Percentiles rank a stretch among this genome's conserved stretches.
These are phyloP conservation scores for Exserohilum rostratum DNA, from an alignment of 2,329 filamentous ascomycete genomes.

Conservation along the genomic window DNA sequence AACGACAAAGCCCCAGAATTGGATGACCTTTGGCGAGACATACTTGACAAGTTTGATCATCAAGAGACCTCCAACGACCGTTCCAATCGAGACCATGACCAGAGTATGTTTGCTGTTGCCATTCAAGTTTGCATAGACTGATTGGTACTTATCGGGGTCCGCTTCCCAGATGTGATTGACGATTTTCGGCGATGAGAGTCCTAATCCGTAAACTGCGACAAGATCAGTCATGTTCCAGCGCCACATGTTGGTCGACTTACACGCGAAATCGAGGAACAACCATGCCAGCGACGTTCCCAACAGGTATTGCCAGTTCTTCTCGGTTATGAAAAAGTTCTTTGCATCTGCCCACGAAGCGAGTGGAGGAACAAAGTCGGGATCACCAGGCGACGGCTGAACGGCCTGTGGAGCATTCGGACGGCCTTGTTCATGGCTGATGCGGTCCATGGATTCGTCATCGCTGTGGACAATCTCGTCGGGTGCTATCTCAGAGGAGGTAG, in stretches of 20 bases:
- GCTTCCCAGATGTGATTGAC: constrained; percentile 43
- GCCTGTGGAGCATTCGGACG: constrained; percentile 3
- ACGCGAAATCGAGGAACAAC: constrained; percentile 47
- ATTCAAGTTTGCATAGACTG: constrained; percentile 33
- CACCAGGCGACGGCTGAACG: constrained; percentile 27
- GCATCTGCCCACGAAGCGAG: constrained; percentile 41
- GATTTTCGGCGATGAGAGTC: constrained; percentile 45
- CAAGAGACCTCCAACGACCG: constrained; percentile 35
- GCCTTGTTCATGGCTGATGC: constrained; percentile 15
- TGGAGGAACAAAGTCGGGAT: constrained; percentile 56
- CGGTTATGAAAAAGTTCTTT: constrained; percentile 40
- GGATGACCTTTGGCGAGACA: constrained; percentile 40
- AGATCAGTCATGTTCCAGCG: background rate
- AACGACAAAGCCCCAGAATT: constrained; percentile 43
- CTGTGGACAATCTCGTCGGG: constrained; percentile 33
- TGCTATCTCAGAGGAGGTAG: constrained; percentile 33
- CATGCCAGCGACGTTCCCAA: constrained; percentile 46
- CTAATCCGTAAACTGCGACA: constrained; percentile 39
- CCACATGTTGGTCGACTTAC: constrained; percentile 7
- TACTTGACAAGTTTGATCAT: constrained; percentile 47
- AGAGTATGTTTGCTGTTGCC: constrained; percentile 41
- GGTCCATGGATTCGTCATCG: constrained; percentile 34
- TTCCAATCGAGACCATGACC: constrained; percentile 45
- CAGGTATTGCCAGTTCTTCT: constrained; percentile 48
- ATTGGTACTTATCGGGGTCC: constrained; percentile 7